Percentiles rank a stretch among this genome's conserved stretches.
phyloP scores from a whole-genome alignment of 768 basidiomycete genomes.

The Cystofilobasidium ferigula region DNA sequence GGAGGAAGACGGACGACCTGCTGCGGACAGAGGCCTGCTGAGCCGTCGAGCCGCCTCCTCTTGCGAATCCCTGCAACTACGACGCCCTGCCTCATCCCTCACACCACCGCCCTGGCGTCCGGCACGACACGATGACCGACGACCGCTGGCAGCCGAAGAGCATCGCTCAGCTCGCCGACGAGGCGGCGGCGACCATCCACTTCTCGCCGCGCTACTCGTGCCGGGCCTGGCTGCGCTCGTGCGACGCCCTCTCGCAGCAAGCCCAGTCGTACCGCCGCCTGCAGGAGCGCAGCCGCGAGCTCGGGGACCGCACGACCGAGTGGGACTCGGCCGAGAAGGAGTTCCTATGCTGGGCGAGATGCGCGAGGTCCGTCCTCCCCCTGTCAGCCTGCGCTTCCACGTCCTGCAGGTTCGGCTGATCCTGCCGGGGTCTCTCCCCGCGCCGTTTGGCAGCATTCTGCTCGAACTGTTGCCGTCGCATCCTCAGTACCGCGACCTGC shows the following conservation, averaged over 20 bases:
- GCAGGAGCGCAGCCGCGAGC: background rate
- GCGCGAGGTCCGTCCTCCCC: slow-evolving; percentile 11
- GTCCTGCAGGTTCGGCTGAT: background rate
- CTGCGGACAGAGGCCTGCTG: no score
- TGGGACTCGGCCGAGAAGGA: slow-evolving; percentile 1
- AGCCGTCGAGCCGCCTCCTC: no score
- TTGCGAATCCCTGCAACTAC: no score
- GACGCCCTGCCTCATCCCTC: no score
- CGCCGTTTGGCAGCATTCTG: slow-evolving; percentile 3
- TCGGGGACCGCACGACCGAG: background rate
- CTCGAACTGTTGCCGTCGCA: slow-evolving; percentile 20
- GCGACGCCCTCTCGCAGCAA: slow-evolving; percentile 12
- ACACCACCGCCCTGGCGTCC: no score
- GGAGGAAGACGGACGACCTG: no score
- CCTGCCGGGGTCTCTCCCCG: background rate
- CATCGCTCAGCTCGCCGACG: slow-evolving; percentile 2
- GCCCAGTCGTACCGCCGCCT: background rate
- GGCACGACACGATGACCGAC: no score
- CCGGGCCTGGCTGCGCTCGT: slow-evolving; percentile 15
- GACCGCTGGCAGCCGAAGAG: no score
- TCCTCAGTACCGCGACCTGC: slow-evolving; percentile 15
- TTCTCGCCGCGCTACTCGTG: slow-evolving; percentile 4
- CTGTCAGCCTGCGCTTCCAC: background rate
- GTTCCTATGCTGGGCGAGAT: slow-evolving; percentile 13
- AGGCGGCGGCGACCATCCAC: slow-evolving; percentile 13